These are phyloP conservation scores for Metschnikowia gelsemii DNA, from an alignment of 805 yeast genomes.

Conservation along the genomic window DNA sequence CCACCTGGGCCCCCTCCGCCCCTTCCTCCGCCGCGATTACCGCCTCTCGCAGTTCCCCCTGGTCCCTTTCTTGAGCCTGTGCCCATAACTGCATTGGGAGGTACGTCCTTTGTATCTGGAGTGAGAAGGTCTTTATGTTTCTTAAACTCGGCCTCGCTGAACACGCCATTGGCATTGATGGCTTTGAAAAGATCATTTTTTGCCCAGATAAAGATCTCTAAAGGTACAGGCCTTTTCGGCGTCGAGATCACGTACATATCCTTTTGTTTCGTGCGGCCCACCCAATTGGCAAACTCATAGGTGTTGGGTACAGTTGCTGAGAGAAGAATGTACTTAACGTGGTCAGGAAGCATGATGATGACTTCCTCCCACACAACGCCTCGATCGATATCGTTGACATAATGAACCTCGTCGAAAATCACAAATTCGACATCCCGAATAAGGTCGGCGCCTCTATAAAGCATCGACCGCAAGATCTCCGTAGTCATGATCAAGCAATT, in stretches of 20 bases:
- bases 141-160: slow-evolving; percentile 61
- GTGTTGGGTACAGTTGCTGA: slow-evolving; percentile 99
- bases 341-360: slow-evolving; percentile 95
- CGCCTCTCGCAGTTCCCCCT: slow-evolving; percentile 48
- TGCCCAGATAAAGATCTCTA: slow-evolving; percentile 85
- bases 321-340: slow-evolving; percentile 83
- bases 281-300: slow-evolving; percentile 97
- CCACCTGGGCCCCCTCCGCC: slow-evolving; percentile 23
- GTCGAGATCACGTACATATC: slow-evolving; percentile 96
- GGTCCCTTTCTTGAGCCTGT: slow-evolving; percentile 42
- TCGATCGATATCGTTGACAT: slow-evolving; percentile 93
- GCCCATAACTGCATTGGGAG: slow-evolving; percentile 39
- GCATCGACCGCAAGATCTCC: slow-evolving; percentile 91
- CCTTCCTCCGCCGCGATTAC: slow-evolving; percentile 27
- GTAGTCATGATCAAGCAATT: slow-evolving; percentile 97
- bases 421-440: slow-evolving; percentile 97
- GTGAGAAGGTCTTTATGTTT: slow-evolving; percentile 56
- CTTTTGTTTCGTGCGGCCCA: slow-evolving; percentile 93
- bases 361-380: slow-evolving; percentile 99
- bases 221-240: slow-evolving; percentile 93
- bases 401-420: slow-evolving; percentile 96
- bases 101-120: slow-evolving; percentile 33
- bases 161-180: slow-evolving; percentile 70
- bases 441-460: slow-evolving; percentile 93
- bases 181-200: slow-evolving; percentile 70